Conservation (phyloP, 139 green algal genomes). For the Micractinium conductrix region DNA sequence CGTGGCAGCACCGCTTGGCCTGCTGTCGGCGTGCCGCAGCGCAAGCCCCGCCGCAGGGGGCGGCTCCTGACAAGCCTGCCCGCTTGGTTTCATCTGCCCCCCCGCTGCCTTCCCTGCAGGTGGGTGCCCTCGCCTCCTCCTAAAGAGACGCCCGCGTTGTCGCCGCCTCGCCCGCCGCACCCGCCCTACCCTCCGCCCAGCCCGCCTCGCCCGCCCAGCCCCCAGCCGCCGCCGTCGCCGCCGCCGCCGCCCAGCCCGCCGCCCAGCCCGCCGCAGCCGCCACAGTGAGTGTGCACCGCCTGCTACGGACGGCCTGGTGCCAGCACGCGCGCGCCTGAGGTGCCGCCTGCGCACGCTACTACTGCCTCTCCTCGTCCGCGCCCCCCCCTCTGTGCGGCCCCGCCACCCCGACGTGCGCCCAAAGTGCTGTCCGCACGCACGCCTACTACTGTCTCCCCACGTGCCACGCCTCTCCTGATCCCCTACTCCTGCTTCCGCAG, state of each 20-base stretch:
- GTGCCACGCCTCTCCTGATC: background rate
- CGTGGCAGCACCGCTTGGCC: background rate
- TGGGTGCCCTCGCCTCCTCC: background rate
- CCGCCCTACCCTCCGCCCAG: constrained; percentile 1
- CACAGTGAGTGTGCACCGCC: background rate
- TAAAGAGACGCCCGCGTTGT: no score
- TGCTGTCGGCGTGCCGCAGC: background rate
- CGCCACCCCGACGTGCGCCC: no score
- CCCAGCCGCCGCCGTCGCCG: constrained; percentile 2
- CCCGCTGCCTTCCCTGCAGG: background rate
- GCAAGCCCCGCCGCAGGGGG: no score
- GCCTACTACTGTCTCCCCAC: background rate
- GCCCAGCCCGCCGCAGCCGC: background rate
- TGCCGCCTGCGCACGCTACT: background rate
- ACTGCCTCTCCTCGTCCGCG: no score
- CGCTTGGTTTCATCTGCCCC: background rate
- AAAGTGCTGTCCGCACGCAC: no score
- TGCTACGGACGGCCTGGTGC: background rate
- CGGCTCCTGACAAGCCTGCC: no score
- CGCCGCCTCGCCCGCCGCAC: background rate
- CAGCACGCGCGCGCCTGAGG: background rate
- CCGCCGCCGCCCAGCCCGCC: constrained; percentile 21
- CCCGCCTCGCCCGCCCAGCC: background rate
- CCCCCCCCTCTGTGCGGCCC: background rate
- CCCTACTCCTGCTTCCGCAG: background rate